Evolutionary conservation across 306 rosid genomes (phyloP), one percentile per base, ranked within the genome.

Genomic region (Cucurbita pepo): DNA sequence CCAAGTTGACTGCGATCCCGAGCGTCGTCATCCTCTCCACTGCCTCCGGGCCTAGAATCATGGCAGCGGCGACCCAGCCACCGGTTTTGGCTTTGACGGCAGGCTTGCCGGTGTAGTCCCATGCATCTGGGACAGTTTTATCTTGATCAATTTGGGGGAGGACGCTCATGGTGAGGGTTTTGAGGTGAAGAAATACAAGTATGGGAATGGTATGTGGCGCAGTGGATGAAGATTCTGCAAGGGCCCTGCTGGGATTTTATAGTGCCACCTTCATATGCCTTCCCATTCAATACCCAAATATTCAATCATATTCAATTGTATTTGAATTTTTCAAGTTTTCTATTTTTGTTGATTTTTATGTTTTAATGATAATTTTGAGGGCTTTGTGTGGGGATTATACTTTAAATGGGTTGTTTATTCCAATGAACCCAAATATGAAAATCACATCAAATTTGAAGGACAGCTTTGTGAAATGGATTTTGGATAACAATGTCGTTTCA

Each of bases 21-120:
- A 90, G 81, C 38, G 98, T 93, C 13, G 96, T 89, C 51, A 90
- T 22, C 80, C 98, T 87, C 82, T 93, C 98, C 21, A 83, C 77
- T 44, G 88, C 89, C 74, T 94, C 98, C 12, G 81, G 92, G 2
- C 97, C 97, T 78, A 93, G 63, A 79, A 93, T 93, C 97, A 88
- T 88, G 78, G 96, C 88, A 1, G 98, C 92, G 0, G 98, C 79
- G 0, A 69, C 43, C 98, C 96, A 93, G 34, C 97, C 86, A 11
- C 98, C 98, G 55, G 98, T 83, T 56, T 74, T 82, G 61, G 84
- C 64, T 56, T 86, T 25, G 38, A 82, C 75, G 4, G 98, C 89
- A 0, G 90, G 92, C 11, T 76, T 76, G 56, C 97, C 98, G 53
- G 84, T 83, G 81, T 78, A 90, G 72, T 90, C 96, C 75, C 86